Evolutionary conservation across 139 green algal species (phyloP), one percentile per base, ranked within the genome.

Genomic region (Tetradesmus lagerheimii): DNA sequence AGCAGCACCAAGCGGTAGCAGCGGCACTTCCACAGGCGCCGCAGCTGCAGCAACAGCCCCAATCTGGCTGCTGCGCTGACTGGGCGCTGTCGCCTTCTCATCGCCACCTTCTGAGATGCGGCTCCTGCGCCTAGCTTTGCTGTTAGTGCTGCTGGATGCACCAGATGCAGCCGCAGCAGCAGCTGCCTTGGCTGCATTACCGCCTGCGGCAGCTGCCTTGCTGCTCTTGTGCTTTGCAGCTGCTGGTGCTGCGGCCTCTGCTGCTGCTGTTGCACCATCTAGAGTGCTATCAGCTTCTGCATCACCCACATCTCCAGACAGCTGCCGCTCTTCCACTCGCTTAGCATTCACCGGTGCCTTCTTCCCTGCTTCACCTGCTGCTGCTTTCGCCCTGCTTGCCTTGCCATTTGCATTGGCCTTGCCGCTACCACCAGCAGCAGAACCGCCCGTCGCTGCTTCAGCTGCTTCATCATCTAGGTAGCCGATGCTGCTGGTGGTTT

Each of bases 1-100:
- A 64, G 41, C 83, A 29, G 39, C 62, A 66, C 45, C 47, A 45
- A 86, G 80, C 15, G n/a, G n/a, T 47, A 86, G 34, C 80, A 50
- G 80, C 14, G 80, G 80, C 80, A 86, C 80, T 34, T 31, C 41
- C 38, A 23, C 9, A 25, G 11, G 31, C 57, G 31, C 50, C 27
- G 81, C 45, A 53, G 31, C 31, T 35, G 31, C 50, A 77, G 82
- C 80, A 86, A 37, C 80, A 71, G 39, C 74, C 2, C 34, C 74
- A n/a, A 41, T 29, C 38, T 53, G 77, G 41, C 77, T 83, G 37
- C 77, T 23, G 9, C 27, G 77, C 50, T 79, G 47, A 15, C 29
- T 37, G 3, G 8, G 31, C 53, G 18, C 35, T 31, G 76, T 8
- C 25, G 41, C 79, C 79, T 62, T 62, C 8, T 64, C 50, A 47